These are phyloP conservation scores for Dendrobium nobile DNA, from an alignment of 106 monocot genomes.

Conservation along the genomic window DNA sequence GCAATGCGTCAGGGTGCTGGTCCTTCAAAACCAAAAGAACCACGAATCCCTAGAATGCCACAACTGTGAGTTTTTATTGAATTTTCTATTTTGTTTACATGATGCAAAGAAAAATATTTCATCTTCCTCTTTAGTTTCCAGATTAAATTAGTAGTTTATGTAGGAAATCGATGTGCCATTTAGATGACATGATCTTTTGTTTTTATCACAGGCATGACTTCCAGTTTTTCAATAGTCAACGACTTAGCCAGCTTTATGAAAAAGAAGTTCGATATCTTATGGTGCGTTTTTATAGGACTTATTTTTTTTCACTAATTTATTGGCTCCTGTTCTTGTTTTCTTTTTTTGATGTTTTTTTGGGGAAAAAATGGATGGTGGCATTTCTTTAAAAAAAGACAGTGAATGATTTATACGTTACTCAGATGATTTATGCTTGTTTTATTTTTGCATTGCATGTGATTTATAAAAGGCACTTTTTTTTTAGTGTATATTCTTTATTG, in stretches of 20 bases:
- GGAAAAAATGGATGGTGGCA: background rate
- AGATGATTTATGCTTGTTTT: background rate
- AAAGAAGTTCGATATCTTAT: slow-evolving; percentile 63
- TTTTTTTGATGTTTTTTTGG: background rate
- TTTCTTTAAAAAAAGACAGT: background rate
- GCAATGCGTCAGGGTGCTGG: slow-evolving; percentile 52
- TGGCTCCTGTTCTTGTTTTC: background rate
- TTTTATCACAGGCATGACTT: slow-evolving; percentile 54
- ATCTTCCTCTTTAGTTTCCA: background rate
- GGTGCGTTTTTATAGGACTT: slow-evolving; percentile 14
- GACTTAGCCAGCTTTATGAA: slow-evolving; percentile 56
- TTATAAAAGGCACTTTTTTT: background rate
- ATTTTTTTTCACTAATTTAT: background rate
- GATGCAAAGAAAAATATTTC: background rate
- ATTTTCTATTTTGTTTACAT: background rate
- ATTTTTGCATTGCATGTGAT: background rate
- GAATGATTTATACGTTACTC: background rate
- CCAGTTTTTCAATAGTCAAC: slow-evolving; percentile 68
- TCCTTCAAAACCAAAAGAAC: slow-evolving; percentile 50
- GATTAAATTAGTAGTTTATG: background rate
- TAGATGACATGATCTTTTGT: background rate
- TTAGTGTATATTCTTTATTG: background rate
- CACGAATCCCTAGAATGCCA: slow-evolving; percentile 67
- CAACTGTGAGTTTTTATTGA: slow-evolving; percentile 31
- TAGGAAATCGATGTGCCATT: background rate